Conservation (phyloP, 208 protist genomes). For the Trypanosoma cruzi region DNA sequence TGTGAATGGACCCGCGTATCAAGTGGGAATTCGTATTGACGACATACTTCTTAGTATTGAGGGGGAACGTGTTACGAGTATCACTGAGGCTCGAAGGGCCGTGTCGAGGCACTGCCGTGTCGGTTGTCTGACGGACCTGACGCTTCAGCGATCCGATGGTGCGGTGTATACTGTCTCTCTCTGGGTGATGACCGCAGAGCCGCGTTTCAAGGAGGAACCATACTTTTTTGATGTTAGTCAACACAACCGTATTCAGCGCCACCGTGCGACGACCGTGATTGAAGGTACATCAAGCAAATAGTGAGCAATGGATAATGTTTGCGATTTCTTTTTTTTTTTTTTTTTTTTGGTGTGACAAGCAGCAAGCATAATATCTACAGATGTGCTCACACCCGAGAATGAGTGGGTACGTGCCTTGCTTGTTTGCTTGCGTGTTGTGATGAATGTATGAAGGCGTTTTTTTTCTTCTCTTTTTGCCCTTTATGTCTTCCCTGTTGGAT, state of each 20-base stretch:
- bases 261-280: not conserved
- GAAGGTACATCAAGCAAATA: constrained; percentile 2
- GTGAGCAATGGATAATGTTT: not conserved
- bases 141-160: constrained; percentile 24
- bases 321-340: too few species aligned
- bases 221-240: constrained; percentile 38
- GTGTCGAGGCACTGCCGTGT: constrained; percentile 36
- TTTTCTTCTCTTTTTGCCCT: too few species aligned
- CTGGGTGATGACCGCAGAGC: constrained; percentile 62
- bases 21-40: constrained; percentile 53
- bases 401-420: too few species aligned
- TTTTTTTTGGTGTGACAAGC: too few species aligned
- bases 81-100: constrained; percentile 35
- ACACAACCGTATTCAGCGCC: constrained; percentile 4
- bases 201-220: constrained; percentile 33
- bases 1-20: constrained; percentile 46
- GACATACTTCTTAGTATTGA: constrained; percentile 42
- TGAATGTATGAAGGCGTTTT: too few species aligned
- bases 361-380: too few species aligned
- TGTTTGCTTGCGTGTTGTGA: too few species aligned
- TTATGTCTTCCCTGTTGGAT: too few species aligned
- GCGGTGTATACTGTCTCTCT: constrained; percentile 34
- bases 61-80: constrained; percentile 30
- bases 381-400: too few species aligned
- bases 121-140: constrained; percentile 39